Percentiles rank a stretch among this genome's conserved stretches.
These are phyloP conservation scores for Neltuma alba DNA, from an alignment of 306 rosid species.

Conservation along the genomic window DNA sequence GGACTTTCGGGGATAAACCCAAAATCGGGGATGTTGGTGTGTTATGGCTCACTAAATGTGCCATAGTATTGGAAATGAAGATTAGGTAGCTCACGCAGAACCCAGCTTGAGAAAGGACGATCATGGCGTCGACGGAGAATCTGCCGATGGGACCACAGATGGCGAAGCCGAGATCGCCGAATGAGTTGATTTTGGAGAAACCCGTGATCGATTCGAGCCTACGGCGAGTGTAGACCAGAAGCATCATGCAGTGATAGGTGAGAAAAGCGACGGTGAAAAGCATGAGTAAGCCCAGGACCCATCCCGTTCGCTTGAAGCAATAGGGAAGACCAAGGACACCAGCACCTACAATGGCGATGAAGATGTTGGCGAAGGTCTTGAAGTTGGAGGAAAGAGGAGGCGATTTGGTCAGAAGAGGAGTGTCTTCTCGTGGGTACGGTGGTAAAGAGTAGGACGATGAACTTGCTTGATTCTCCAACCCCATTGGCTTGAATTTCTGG, in stretches of 20 bases:
- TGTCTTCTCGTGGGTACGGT: slow-evolving; percentile 52
- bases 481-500: slow-evolving; percentile 40
- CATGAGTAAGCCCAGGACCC: slow-evolving; percentile 57
- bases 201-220: slow-evolving; percentile 50
- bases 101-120: slow-evolving; percentile 69
- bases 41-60: slow-evolving; percentile 30
- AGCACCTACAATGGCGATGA: slow-evolving; percentile 72
- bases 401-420: slow-evolving; percentile 53
- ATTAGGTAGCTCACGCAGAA: slow-evolving; percentile 76
- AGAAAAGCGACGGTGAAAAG: slow-evolving; percentile 56
- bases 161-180: slow-evolving; percentile 69
- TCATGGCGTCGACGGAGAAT: slow-evolving; percentile 60
- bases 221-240: slow-evolving; percentile 65
- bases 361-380: slow-evolving; percentile 72
- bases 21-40: slow-evolving; percentile 26
- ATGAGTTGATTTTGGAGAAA: slow-evolving; percentile 55
- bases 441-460: slow-evolving; percentile 55
- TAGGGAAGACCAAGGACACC: slow-evolving; percentile 80
- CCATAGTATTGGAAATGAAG: slow-evolving; percentile 59
- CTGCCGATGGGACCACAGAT: slow-evolving; percentile 61
- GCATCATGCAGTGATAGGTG: slow-evolving; percentile 81
- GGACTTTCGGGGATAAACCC: slow-evolving; percentile 50
- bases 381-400: slow-evolving; percentile 51
- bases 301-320: slow-evolving; percentile 68
- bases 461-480: slow-evolving; percentile 45